Evolutionary conservation across 2,329 filamentous ascomycete genomes (phyloP), one percentile per base, ranked within the genome.

Genomic region (Aureobasidium lini): DNA sequence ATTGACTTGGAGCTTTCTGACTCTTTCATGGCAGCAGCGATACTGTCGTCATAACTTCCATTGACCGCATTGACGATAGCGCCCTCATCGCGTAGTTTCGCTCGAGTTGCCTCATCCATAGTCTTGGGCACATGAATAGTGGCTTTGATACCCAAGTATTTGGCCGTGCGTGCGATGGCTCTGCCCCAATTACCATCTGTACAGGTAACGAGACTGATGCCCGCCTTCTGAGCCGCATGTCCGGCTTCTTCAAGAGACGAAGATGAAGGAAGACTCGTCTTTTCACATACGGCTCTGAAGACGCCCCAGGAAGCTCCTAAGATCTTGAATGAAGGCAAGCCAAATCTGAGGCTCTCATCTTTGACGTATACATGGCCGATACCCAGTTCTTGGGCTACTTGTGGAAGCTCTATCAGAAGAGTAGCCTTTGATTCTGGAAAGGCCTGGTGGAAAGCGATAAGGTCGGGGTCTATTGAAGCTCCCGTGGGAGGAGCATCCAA

Each of bases 101-200:
- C 70, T 28, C 76, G 75, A 0, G 85, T 87, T 1, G 73, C 72
- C 6, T 72, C 67, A 44, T 81, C 76, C 77, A 90, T 83, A 29
- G 75, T 77, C 0, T 66, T 67, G 0, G 88, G 86, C 1, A 91
- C 86, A 64, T 83, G 86, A 3, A 92, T 83, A 13, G 75, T 74
- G 0, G 78, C 79, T 0, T 74, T 66, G 0, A 90, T 71, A 0
- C 73, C 76, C 10, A 93, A 72, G 11, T 84, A 76, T 44, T 72
- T 75, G 0, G 81, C 86, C 82, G 92, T 89, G 6, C 81, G 77
- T 0, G 87, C 85, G 1, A 90, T 80, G 0, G 89, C 89, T 1
- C 88, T 76, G 0, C 89, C 89, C 76, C 88, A 88, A 64, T 93
- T 93, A 0, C 89, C 89, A 50, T 90, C 88, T 0, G 87, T 90